A percentile compares a stretch with the other conserved stretches of the same genome.
Evolutionary conservation across 1,284 basidiomycete genomes (phyloP).

Genomic region (Naganishia sp.): DNA sequence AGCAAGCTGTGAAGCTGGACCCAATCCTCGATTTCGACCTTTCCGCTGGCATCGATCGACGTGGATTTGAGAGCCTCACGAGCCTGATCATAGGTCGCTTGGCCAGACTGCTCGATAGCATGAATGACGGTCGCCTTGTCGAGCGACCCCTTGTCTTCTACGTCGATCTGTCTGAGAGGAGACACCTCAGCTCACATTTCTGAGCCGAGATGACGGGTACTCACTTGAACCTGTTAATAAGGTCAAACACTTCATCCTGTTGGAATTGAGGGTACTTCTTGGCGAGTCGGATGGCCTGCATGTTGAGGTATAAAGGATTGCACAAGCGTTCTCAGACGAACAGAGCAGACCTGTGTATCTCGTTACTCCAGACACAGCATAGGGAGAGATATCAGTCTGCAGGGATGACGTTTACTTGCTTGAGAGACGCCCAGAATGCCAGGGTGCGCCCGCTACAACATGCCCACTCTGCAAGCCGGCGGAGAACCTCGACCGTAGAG

Average conservation of each 20-base stretch:
- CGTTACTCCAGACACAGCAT: background rate
- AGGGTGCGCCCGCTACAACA: background rate
- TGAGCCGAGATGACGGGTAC: constrained; percentile 50
- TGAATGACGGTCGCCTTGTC: constrained; percentile 80
- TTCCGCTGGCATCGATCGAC: constrained; percentile 89
- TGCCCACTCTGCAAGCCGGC: background rate
- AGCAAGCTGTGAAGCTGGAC: constrained; percentile 59
- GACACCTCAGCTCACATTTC: constrained; percentile 13
- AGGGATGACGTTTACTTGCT: constrained; percentile 21
- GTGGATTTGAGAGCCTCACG: constrained; percentile 87
- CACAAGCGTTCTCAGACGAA: background rate
- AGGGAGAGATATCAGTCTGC: background rate
- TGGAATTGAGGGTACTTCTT: constrained; percentile 92
- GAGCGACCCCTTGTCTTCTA: constrained; percentile 80
- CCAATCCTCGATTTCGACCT: constrained; percentile 97
- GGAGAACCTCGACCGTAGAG: background rate
- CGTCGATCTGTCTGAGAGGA: constrained; percentile 67
- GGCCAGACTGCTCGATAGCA: constrained; percentile 71
- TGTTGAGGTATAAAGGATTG: constrained; percentile 32
- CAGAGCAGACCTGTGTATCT: background rate
- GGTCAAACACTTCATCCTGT: constrained; percentile 87
- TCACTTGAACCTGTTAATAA: constrained; percentile 91
- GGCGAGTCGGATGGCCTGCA: constrained; percentile 65
- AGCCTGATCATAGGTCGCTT: constrained; percentile 76
- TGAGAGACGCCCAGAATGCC: background rate